Percentiles rank a stretch among this genome's conserved stretches.
These are phyloP conservation scores for Fraxinus americana DNA, from an alignment of 257 asterid genomes.

Conservation along the genomic window DNA sequence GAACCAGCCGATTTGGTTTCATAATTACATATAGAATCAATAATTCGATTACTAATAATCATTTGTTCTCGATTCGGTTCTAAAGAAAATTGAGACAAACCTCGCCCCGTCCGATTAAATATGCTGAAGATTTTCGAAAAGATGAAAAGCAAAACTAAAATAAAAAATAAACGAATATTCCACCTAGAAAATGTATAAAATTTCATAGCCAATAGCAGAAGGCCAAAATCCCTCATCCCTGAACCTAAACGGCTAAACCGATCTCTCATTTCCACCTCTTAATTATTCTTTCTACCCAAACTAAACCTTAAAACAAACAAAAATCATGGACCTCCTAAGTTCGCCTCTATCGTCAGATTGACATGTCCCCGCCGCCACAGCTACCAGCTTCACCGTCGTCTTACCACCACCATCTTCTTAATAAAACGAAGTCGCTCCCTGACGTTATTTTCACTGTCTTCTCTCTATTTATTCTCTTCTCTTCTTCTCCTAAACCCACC, in stretches of 20 bases:
- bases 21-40: no score
- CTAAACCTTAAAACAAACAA: slow-evolving; percentile 12
- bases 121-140: no score
- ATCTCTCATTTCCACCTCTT: slow-evolving; percentile 48
- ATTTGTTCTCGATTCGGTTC: no score
- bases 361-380: slow-evolving; percentile 43
- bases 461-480: slow-evolving; percentile 65
- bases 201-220: neutral
- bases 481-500: slow-evolving; percentile 63
- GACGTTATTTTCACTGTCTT: slow-evolving; percentile 80
- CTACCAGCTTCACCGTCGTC: slow-evolving; percentile 36
- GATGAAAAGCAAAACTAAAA: no score
- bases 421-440: slow-evolving; percentile 56
- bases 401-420: slow-evolving; percentile 43
- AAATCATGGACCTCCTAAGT: slow-evolving; percentile 20
- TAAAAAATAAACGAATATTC: no score
- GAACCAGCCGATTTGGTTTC: no score
- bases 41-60: no score
- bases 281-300: slow-evolving; percentile 20
- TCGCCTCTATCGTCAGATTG: slow-evolving; percentile 23
- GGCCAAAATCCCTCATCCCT: slow-evolving; percentile 18
- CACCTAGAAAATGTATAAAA: no score
- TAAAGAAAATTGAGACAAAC: no score
- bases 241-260: neutral
- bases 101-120: no score